Base-by-base conservation (phyloP, 2,329 filamentous ascomycete species). In the Neofusicoccum laricinum region DNA sequence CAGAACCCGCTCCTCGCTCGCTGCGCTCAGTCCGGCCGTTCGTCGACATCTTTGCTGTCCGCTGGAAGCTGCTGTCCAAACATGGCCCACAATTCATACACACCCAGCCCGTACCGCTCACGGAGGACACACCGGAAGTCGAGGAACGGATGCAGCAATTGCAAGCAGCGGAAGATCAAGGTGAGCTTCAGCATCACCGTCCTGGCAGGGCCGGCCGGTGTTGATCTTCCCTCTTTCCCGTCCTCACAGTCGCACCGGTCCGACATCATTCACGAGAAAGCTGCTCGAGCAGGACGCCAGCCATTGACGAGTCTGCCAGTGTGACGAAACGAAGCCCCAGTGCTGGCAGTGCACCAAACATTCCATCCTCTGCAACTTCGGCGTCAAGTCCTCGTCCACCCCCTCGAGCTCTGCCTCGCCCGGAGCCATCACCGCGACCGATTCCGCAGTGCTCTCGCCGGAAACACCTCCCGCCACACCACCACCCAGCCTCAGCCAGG, bases 331-430 rank as follows among this genome's bases (percentile, higher is more conserved):
- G 43, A 70, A 68, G 38, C 73, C 73, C 2, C 67, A 65, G 19
- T 75, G 73, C 64, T 68, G 69, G 17, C 72, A 71, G 38, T 75
- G 73, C 49, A 70, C 71, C 15, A 74, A 72, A 58, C 72, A 74
- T 65, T 68, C 66, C 19, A 66, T 69, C 2, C 19, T 43, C 8
- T 75, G 72, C 67, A 71, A 73, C 62, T 75, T 49, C 34, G 17
- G 32, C 3, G n/a, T 15, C 15, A 45, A n/a, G 25, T 2, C 43
- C 15, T 34, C 41, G 7, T 30, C 25, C 30, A 3, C 19, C 8
- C 19, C 40, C 8, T 19, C 46, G 32, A 64, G 50, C 36, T 41
- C 46, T 46, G 34, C 38, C 30, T 62, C 51, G 21, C n/a, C 40
- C 17, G 46, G 48, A 59, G 55, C 17, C 48, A 64, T 30, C 49